Base-by-base conservation (phyloP, 768 basidiomycete species). In the Rossbeevera mucosa region DNA sequence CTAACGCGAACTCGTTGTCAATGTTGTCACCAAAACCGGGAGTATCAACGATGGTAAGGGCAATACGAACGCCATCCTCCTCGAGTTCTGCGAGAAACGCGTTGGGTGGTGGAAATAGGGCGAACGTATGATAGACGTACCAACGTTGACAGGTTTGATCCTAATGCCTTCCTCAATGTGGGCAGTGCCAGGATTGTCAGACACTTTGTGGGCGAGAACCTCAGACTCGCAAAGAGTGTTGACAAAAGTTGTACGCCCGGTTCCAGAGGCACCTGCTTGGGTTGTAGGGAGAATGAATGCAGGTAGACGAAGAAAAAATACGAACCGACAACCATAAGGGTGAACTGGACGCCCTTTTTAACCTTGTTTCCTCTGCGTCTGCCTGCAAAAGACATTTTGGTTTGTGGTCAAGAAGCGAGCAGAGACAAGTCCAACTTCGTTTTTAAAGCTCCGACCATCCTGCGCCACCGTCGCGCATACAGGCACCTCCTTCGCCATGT, bases 1-100 rank as follows among this genome's bases (percentile, higher is more conserved):
- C 93, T 68, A 72, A 96, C 95, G 91, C 88, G 67, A 92, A 92
- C 72, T 97, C 94, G 64, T 98, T 98, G 78, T 99, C 94, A 66
- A 99, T 95, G 66, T 94, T 94, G 72, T 97, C 94, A 33, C 95
- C 96, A 62, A 99, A 99, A 42, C 96, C 96, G 51, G 96, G 96
- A 1, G 96, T 99, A 69, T 99, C 96, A 25, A 99, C 94, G 56
- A 99, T 92, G 40, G 96, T 98, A 61, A 99, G 78, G 7, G 94
- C 93, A 67, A 99, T 96, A 62, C 96, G 88, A 56, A 98, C 91
- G 41, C 96, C 96, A 61, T 99, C 96, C 71, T 98, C 95, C 63
- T 98, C 96, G 55, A 99, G 84, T 72, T 99, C 96, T 94, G 66
- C 16, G 42, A 44, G 44, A 43, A 36, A 47, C 36, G 44, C 26